Evolutionary conservation across 2,329 filamentous ascomycete genomes (phyloP), one percentile per base, ranked within the genome.

Genomic region (Beauveria scarabaeidicola): DNA sequence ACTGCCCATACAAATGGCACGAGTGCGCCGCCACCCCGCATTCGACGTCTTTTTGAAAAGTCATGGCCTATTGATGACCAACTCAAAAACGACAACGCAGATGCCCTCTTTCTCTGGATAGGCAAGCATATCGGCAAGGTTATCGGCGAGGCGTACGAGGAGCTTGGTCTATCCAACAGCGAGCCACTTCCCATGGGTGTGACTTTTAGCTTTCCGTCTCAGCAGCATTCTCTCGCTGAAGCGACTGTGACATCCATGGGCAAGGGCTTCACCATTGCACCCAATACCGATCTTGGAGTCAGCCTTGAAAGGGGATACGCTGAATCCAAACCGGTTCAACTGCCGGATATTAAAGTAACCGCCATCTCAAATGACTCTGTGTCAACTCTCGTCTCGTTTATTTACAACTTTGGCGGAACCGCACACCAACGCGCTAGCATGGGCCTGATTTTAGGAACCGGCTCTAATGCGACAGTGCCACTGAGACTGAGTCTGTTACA

Each of bases 281-380:
- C 81, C 1, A 76, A 84, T 47, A 71, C 85, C 7, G 81, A 88
- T 60, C 75, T 89, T 1, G 84, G 81, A 9, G 78, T 80, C 36
- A 78, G 83, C 63, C 74, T 89, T 7, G 71, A 80, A 10, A 72
- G 76, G 38, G 86, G 85, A 0, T 89, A 89, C 65, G 74, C 79
- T 48, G 74, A 75, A 38, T 74, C 79, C n/a, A 74, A 76, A 40
- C 64, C 66, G 5, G 63, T 71, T 1, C 69, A 73, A 13, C 73
- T 91, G 23, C 90, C 89, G 1, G 80, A 77, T 13, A 81, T 94
- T 63, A 81, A 81, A 61, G 86, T 93, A 55, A 81, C 84, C 9
- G 90, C 89, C 53, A 92, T 94, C 63, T 84, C 89, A 41, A 94
- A 93, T 67, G 90, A 94, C 67, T 84, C 90, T 0, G 89, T 93